Evolutionary conservation across 352 stramenopile species (phyloP), one percentile per base, ranked within the genome.

Genomic region (Aphanomyces invadans): DNA sequence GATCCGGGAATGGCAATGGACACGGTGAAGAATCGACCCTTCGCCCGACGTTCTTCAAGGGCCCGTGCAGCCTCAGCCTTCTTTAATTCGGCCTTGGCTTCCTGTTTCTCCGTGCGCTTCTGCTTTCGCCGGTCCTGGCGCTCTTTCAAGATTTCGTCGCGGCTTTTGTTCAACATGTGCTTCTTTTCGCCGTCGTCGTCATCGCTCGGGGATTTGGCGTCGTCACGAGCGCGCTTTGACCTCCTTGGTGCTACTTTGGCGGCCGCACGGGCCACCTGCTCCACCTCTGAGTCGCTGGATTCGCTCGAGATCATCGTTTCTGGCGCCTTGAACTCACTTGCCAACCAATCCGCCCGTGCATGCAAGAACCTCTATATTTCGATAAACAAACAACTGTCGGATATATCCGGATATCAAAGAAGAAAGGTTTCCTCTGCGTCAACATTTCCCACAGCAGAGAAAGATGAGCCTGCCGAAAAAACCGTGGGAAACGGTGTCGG

Each of bases 1-100:
- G 89, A 98, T 36, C 95, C 95, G 0, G 97, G 96, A 56, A 99
- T 80, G 11, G 97, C 96, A 68, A 99, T 98, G 36, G 87, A 98
- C 46, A 99, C 71, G 26, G 97, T 99, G 68, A 89, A 97, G n/a
- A 74, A 74, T 9, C 86, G 83, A 44, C 85, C 86, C 31, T 88
- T 83, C 23, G 73, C 64, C 17, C 72, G 69, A 0, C 83, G 77
- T 68, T 79, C 59, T 68, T 80, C 75, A 49, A 79, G 70, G 21
- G 71, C 65, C 9, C 49, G 70, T 25, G 87, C 74, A 12, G 77
- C 65, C 2, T 70, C 74, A 5, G 73, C 28, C 23, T 76, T 65
- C 38, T 79, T 79, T 68, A 85, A 73, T 29, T 90, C 77, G 0
- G 79, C 73, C 69, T 87, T 88, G 45, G 80, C 81, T 67, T 83